Evolutionary conservation across 2,329 filamentous ascomycete species (phyloP), one percentile per base, ranked within the genome.

Genomic region (Venturia asperata): DNA sequence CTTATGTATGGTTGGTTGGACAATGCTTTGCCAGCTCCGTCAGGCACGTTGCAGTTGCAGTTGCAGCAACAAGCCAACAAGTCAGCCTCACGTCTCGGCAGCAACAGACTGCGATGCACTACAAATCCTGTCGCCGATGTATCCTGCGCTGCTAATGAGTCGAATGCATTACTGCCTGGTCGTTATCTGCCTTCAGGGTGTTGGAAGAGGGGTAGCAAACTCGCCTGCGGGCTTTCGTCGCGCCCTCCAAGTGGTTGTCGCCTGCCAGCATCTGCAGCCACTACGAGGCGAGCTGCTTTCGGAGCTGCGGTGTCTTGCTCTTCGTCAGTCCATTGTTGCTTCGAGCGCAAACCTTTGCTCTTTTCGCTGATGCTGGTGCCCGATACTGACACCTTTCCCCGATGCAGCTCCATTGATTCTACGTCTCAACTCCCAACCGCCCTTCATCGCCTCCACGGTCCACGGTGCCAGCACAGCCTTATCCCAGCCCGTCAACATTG

Each of bases 31-130:
- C 52, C 52, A 37, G 30, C 52, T 56, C 15, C 52, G 27, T 19
- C 52, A 55, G 49, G 49, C 27, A 55, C 49, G 34, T 55, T 55
- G 49, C 49, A 34, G 52, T n/a, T n/a, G n/a, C n/a, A n/a, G n/a
- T n/a, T n/a, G n/a, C n/a, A n/a, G n/a, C n/a, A n/a, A n/a, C n/a
- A n/a, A n/a, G n/a, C n/a, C 43, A 42, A 15, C 42, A 17, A 13
- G 30, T 56, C 52, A 37, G 52, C 52, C 52, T 56, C 52, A 56
- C 52, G 37, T 24, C 30, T 55, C 49, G 27, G 52, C 27, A 56
- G 52, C 52, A 19, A 37, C 30, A 27, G 34, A 24, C 52, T n/a
- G n/a, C n/a, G n/a, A n/a, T n/a, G n/a, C 49, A 55, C 27, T 34
- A 24, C 24, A 55, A 55, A 34, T 34, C 49, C 49, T n/a, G 30